phyloP scores from a whole-genome alignment of 1,284 basidiomycete genomes.

The Butyriboletus appendiculatus region DNA sequence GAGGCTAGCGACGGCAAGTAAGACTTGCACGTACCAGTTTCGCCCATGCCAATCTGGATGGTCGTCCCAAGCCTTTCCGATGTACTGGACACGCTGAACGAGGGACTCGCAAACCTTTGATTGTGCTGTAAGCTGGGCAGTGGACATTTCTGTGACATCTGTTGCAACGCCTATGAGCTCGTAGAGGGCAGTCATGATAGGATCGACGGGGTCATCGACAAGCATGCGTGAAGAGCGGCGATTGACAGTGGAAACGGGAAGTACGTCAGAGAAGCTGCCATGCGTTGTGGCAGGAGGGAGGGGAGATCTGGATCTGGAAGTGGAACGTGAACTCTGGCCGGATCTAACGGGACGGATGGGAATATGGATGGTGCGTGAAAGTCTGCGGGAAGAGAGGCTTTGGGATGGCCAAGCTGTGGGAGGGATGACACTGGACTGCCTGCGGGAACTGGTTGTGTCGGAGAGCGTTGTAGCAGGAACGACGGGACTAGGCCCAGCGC shows the following conservation, averaged over 20 bases:
- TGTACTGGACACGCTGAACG: slow-evolving; percentile 87
- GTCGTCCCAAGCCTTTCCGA: slow-evolving; percentile 95
- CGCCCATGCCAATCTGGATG: slow-evolving; percentile 98
- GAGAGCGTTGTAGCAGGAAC: slow-evolving; percentile 58
- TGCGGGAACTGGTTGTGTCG: slow-evolving; percentile 64
- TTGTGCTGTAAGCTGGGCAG: slow-evolving; percentile 81
- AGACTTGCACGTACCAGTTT: slow-evolving; percentile 97
- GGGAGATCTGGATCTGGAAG: slow-evolving; percentile 93
- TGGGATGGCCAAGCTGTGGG: slow-evolving; percentile 58
- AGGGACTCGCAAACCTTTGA: slow-evolving; percentile 86
- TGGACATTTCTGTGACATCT: slow-evolving; percentile 89
- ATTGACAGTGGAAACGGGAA: slow-evolving; percentile 53
- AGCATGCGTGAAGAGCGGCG: slow-evolving; percentile 74
- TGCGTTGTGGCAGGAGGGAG: slow-evolving; percentile 75
- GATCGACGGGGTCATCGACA: slow-evolving; percentile 79
- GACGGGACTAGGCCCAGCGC: slow-evolving; percentile 42
- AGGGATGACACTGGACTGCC: slow-evolving; percentile 49
- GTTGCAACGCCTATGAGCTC: slow-evolving; percentile 95
- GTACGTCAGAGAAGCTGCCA: slow-evolving; percentile 61
- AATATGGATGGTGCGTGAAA: slow-evolving; percentile 81
- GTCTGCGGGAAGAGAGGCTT: slow-evolving; percentile 62
- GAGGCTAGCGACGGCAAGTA: slow-evolving; percentile 95
- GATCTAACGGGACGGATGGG: slow-evolving; percentile 67
- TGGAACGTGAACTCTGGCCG: slow-evolving; percentile 89
- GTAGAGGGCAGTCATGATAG: slow-evolving; percentile 91